phyloP scores from a whole-genome alignment of 805 yeast genomes.

The Schwanniomyces sp. region DNA sequence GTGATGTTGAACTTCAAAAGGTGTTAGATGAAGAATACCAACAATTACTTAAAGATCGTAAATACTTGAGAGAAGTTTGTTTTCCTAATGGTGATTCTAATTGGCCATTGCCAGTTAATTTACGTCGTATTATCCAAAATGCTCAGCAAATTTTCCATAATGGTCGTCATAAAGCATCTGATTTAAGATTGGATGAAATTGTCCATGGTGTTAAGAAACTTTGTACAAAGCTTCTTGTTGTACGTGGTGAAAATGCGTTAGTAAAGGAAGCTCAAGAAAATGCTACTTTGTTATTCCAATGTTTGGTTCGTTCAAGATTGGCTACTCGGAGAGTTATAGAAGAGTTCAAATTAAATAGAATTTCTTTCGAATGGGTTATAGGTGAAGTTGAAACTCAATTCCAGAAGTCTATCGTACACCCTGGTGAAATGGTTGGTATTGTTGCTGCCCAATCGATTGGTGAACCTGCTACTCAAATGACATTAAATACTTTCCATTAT shows the following conservation, averaged over 20 bases:
- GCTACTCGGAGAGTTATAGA: slow-evolving; percentile 89
- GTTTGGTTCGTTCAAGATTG: slow-evolving; percentile 88
- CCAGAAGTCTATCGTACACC: slow-evolving; percentile 86
- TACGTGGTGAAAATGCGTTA: slow-evolving; percentile 78
- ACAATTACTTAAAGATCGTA: slow-evolving; percentile 77
- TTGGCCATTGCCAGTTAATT: slow-evolving; percentile 97
- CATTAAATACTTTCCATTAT: slow-evolving; percentile 94
- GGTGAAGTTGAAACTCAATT: slow-evolving; percentile 95
- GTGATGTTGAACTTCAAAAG: slow-evolving; percentile 82
- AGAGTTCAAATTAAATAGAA: slow-evolving; percentile 80
- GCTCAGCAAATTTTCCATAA: slow-evolving; percentile 96
- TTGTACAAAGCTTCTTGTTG: slow-evolving; percentile 65
- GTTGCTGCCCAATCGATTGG: slow-evolving; percentile 97
- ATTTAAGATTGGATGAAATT: slow-evolving; percentile 80
- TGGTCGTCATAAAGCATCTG: slow-evolving; percentile 88
- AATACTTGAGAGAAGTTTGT: slow-evolving; percentile 70
- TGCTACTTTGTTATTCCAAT: slow-evolving; percentile 87
- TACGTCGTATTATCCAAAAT: slow-evolving; percentile 94
- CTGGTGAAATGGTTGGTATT: slow-evolving; percentile 99
- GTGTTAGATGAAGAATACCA: slow-evolving; percentile 80
- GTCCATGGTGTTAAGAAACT: slow-evolving; percentile 69
- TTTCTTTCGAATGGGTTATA: slow-evolving; percentile 92
- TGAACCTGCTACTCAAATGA: slow-evolving; percentile 98
- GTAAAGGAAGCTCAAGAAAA: slow-evolving; percentile 85
- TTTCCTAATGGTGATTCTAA: slow-evolving; percentile 92